Percentiles rank a stretch among this genome's conserved stretches.
These are phyloP conservation scores for Celoporthe dispersa DNA, from an alignment of 2,329 filamentous ascomycete species.

Conservation along the genomic window DNA sequence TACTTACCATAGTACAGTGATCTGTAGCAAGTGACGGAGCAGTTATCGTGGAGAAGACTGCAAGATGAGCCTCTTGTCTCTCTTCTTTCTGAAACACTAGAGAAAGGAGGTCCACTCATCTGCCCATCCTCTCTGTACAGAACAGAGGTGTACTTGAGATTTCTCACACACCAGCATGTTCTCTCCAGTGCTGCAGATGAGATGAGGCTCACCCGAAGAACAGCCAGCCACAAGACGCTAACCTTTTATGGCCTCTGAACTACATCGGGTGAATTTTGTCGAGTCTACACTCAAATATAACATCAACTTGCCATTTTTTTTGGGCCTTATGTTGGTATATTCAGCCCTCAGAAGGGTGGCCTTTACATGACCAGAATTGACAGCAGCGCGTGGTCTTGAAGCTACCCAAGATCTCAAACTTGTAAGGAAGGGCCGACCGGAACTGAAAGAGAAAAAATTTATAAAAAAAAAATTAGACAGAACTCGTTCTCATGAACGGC, in stretches of 20 bases:
- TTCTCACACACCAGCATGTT: background rate
- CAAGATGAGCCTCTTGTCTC: no score
- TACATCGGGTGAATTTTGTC: background rate
- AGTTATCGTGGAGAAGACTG: no score
- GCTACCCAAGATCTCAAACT: no score
- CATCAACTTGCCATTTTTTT: no score
- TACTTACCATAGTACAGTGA: no score
- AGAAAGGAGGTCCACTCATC: background rate
- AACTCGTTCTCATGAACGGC: background rate
- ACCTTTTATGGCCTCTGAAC: background rate
- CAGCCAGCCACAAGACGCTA: constrained; percentile 1
- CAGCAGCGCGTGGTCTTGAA: no score
- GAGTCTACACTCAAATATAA: background rate
- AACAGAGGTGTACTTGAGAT: background rate
- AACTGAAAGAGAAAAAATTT: background rate
- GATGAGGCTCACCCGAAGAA: background rate
- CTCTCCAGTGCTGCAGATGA: background rate
- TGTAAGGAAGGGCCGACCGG: no score
- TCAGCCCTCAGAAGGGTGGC: no score
- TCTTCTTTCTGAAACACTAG: no score
- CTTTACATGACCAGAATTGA: no score
- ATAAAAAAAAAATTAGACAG: background rate
- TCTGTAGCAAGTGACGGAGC: no score
- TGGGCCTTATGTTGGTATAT: no score
- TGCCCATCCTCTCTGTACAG: background rate